A percentile compares a stretch with the other conserved stretches of the same genome.
Evolutionary conservation across 441 rosid genomes (phyloP).

Genomic region (Theobroma grandiflorum): DNA sequence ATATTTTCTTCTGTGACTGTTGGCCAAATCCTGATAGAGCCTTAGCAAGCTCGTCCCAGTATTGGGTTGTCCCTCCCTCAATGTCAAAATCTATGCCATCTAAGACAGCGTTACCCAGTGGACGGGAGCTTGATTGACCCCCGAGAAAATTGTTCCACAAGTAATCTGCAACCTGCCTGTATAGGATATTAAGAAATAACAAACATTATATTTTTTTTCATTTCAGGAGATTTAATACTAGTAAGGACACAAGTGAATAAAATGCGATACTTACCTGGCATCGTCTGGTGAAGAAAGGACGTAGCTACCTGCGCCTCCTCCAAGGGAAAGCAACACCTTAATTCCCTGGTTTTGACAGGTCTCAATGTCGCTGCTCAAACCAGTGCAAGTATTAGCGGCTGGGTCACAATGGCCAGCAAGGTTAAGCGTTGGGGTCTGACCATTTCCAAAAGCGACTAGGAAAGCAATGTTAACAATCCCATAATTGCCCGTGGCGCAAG

Average conservation of each 20-base stretch:
- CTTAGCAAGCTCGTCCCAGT: background rate
- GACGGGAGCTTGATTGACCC: constrained; percentile 1
- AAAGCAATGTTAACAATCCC: constrained; percentile 5
- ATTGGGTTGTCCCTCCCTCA: background rate
- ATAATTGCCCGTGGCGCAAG: constrained; percentile 18
- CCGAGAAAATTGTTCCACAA: constrained; percentile 14
- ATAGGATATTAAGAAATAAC: no score
- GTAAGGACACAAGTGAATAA: no score
- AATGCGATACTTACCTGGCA: background rate
- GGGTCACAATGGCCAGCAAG: constrained; percentile 24
- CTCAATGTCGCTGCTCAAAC: constrained; percentile 14
- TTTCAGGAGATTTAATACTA: no score
- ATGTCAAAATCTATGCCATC: constrained; percentile 17
- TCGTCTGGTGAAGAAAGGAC: background rate
- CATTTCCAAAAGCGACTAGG: constrained; percentile 15
- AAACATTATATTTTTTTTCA: no score
- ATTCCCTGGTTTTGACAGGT: constrained; percentile 16
- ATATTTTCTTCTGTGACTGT: background rate
- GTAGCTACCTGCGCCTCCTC: constrained; percentile 13
- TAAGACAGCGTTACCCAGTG: constrained; percentile 11
- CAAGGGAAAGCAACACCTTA: constrained; percentile 15
- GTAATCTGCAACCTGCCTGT: background rate
- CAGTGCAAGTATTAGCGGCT: background rate
- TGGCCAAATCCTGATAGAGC: no score
- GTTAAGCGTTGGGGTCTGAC: constrained; percentile 15